phyloP scores from a whole-genome alignment of 768 basidiomycete genomes.

The Chlorophyllum brunneum region DNA sequence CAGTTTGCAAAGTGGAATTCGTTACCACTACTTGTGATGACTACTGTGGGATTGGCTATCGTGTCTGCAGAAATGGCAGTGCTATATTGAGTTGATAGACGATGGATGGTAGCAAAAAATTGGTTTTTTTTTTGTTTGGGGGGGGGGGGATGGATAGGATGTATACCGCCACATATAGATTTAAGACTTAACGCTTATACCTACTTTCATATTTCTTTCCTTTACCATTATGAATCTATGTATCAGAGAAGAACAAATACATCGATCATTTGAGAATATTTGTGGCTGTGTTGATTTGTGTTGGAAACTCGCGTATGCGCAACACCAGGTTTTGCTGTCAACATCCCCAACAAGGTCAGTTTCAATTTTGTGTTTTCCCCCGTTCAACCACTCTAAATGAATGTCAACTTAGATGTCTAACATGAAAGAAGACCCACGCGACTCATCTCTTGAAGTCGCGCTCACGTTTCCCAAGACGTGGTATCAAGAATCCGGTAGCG shows the following conservation, averaged over 20 bases:
- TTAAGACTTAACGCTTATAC: no score
- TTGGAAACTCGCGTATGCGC: background rate
- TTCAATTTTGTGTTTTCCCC: background rate
- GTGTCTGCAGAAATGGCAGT: slow-evolving; percentile 77
- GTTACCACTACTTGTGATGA: slow-evolving; percentile 62
- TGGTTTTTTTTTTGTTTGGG: no score
- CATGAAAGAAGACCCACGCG: slow-evolving; percentile 60
- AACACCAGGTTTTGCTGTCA: background rate
- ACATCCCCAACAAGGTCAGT: background rate
- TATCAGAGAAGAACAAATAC: no score
- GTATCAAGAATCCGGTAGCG: slow-evolving; percentile 44
- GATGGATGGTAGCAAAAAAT: background rate
- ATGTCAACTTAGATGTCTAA: background rate
- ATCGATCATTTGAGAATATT: no score
- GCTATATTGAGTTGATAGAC: slow-evolving; percentile 18
- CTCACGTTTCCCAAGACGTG: slow-evolving; percentile 63
- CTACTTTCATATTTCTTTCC: no score
- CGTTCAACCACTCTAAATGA: background rate
- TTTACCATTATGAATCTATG: no score
- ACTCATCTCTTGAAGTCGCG: slow-evolving; percentile 55
- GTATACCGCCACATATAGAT: no score
- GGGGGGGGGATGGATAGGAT: background rate
- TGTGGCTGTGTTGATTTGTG: slow-evolving; percentile 8
- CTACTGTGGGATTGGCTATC: slow-evolving; percentile 59
- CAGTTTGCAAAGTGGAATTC: slow-evolving; percentile 75